Evolutionary conservation across 225 moss, liverwort and hornwort species (phyloP).

Genomic region (Sphagnum contortum): DNA sequence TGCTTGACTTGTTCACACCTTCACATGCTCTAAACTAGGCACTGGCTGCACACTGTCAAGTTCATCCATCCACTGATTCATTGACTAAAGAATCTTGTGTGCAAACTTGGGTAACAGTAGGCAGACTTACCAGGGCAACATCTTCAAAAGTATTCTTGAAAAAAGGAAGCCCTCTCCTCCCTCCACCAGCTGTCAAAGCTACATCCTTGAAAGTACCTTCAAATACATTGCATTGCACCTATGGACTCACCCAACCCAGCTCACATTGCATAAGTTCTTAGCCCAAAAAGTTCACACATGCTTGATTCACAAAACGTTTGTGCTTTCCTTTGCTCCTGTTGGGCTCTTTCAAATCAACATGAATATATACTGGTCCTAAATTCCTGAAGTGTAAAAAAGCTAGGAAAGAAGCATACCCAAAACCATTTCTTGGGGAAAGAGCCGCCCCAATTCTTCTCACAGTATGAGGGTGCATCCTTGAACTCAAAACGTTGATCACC

Average conservation of each 20-base stretch:
- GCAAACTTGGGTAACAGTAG: no score
- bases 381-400: not conserved
- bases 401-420: conserved; percentile 40
- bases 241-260: not conserved
- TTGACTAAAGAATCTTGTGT: not conserved
- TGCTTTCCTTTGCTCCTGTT: no score
- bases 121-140: conserved; percentile 60
- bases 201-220: conserved; percentile 68
- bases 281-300: no score
- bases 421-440: conserved; percentile 82
- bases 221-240: conserved; percentile 92
- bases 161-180: conserved; percentile 65
- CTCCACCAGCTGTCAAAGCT: conserved; percentile 85
- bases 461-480: conserved; percentile 77
- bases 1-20: no score
- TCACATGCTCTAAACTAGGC: no score
- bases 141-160: conserved; percentile 54
- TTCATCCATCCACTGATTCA: not conserved
- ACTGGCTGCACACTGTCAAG: not conserved
- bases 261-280: no score
- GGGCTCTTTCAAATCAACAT: no score
- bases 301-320: no score
- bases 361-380: no score
- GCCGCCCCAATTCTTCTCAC: conserved; percentile 93
- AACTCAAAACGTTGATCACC: conserved; percentile 79